A percentile compares a stretch with the other conserved stretches of the same genome.
Conservation (phyloP, 768 basidiomycete genomes). For the Pisolithus sp. region DNA sequence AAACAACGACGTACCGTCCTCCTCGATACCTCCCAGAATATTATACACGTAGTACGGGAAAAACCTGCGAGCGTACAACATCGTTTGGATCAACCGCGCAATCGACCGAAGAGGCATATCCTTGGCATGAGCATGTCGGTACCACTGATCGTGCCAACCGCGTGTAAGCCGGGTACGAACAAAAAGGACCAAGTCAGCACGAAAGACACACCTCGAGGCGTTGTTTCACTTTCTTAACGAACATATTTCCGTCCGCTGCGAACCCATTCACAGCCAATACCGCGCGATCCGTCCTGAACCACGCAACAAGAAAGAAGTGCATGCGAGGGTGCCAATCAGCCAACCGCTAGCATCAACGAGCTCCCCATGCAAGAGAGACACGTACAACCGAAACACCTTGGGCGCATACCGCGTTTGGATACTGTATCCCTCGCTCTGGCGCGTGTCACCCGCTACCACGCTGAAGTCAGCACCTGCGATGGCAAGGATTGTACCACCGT, state of each 20-base stretch:
- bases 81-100: conserved; percentile 96
- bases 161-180: neutral
- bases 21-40: conserved; percentile 93
- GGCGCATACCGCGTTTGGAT: conserved; percentile 98
- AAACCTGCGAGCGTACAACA: conserved; percentile 93
- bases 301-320: neutral
- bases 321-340: neutral
- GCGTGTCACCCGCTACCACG: conserved; percentile 94
- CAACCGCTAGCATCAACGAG: neutral
- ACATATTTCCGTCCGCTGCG: conserved; percentile 95
- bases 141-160: conserved; percentile 59
- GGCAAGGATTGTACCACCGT: conserved; percentile 94
- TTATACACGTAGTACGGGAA: conserved; percentile 99
- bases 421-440: conserved; percentile 94
- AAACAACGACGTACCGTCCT: conserved; percentile 65
- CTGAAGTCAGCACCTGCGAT: conserved; percentile 91
- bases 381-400: conserved; percentile 91
- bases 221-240: conserved; percentile 94
- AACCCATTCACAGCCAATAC: conserved; percentile 96
- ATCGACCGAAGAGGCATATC: conserved; percentile 96
- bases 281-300: conserved; percentile 79
- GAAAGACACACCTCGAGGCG: conserved; percentile 76
- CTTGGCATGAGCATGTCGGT: conserved; percentile 93
- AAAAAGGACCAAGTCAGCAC: neutral
- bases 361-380: conserved; percentile 6